Percentiles rank a stretch among this genome's conserved stretches.
Conservation (phyloP, 306 rosid genomes). For the Lagenaria siceraria region DNA sequence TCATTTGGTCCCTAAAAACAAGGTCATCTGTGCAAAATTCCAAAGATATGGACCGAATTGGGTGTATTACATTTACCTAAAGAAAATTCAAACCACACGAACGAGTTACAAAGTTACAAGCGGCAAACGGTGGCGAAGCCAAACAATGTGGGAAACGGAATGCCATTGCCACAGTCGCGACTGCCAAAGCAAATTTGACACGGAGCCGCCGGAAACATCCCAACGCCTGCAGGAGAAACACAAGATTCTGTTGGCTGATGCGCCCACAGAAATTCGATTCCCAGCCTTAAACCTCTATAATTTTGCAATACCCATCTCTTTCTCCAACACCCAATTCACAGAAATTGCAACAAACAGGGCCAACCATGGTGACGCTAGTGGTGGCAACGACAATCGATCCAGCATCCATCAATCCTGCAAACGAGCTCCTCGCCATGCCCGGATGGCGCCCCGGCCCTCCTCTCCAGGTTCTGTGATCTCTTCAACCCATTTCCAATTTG, state of each 20-base stretch:
- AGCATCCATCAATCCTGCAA: slow-evolving; percentile 84
- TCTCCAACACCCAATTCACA: background rate
- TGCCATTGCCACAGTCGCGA: background rate
- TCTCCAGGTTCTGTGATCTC: slow-evolving; percentile 32
- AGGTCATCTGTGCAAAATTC: no score
- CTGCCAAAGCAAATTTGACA: background rate
- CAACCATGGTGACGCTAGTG: slow-evolving; percentile 48
- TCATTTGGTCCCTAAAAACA: no score
- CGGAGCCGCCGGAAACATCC: background rate
- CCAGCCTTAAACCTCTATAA: background rate
- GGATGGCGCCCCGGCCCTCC: slow-evolving; percentile 60
- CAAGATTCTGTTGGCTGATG: background rate
- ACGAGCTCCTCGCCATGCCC: slow-evolving; percentile 56
- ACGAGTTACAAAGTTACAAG: background rate
- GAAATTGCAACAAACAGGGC: background rate
- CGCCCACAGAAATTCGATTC: background rate
- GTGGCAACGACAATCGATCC: slow-evolving; percentile 81
- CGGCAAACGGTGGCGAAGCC: background rate
- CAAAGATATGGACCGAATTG: no score
- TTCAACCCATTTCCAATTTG: background rate
- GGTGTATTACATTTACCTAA: background rate
- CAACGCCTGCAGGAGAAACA: background rate
- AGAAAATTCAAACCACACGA: background rate
- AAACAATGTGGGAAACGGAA: background rate
- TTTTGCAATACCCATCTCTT: background rate